phyloP scores from a whole-genome alignment of 2,329 filamentous ascomycete genomes.

The Penicillium italicum region DNA sequence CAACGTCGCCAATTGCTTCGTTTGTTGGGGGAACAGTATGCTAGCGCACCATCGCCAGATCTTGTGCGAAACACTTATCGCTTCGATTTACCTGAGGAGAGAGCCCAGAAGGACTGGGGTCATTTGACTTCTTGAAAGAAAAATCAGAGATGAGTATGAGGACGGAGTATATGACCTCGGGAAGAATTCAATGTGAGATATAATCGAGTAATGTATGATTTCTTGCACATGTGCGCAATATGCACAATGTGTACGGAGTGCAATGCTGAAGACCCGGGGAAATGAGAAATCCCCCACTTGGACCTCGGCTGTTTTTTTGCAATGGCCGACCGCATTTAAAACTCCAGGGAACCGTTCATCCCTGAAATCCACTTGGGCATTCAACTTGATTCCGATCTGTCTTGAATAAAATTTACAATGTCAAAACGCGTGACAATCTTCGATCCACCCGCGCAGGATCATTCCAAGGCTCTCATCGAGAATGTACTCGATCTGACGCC shows the following conservation, averaged over 20 bases:
- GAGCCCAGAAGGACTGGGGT: slow-evolving; percentile 1
- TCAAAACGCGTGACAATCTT: slow-evolving; percentile 59
- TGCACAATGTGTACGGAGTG: neutral
- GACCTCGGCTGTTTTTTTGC: slow-evolving; percentile 17
- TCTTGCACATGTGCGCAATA: neutral
- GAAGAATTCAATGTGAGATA: neutral
- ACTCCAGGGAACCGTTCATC: slow-evolving; percentile 8
- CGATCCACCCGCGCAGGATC: slow-evolving; percentile 68
- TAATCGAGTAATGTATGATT: neutral
- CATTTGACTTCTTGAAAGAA: neutral
- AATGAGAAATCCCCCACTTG: neutral
- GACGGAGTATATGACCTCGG: neutral
- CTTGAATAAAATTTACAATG: slow-evolving; percentile 18
- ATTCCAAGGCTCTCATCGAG: slow-evolving; percentile 75
- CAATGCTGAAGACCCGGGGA: neutral
- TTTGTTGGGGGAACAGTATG: slow-evolving; percentile 31
- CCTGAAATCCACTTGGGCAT: neutral
- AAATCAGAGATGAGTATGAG: neutral
- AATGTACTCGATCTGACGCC: slow-evolving; percentile 83
- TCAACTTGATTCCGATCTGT: neutral
- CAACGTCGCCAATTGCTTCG: slow-evolving; percentile 40
- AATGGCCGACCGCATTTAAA: slow-evolving; percentile 9
- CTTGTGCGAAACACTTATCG: slow-evolving; percentile 27
- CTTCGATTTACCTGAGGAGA: slow-evolving; percentile 22
- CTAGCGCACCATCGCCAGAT: slow-evolving; percentile 27